Conservation (phyloP, 2,329 filamentous ascomycete genomes). For the Elsinoe batatas region DNA sequence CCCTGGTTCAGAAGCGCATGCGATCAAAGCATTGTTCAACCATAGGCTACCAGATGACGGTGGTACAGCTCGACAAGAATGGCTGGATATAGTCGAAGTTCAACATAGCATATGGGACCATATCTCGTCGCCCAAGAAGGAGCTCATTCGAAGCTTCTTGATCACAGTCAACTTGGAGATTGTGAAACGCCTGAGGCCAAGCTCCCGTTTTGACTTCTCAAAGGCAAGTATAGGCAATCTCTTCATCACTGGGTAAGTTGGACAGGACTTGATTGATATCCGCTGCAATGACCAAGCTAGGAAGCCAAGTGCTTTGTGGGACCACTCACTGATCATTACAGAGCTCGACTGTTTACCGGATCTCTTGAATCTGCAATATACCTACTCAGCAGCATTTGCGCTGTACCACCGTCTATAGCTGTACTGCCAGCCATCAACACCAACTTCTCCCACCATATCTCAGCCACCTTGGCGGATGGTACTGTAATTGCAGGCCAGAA, state of each 20-base stretch:
- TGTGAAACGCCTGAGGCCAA: slow-evolving; percentile 37
- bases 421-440: slow-evolving; percentile 88
- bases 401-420: slow-evolving; percentile 63
- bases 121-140: slow-evolving; percentile 41
- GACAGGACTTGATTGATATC: too few relatives aligned
- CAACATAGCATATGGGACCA: slow-evolving; percentile 63
- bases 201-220: slow-evolving; percentile 40
- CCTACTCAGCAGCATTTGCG: slow-evolving; percentile 74
- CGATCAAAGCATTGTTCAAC: slow-evolving; percentile 79
- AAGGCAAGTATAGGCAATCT: slow-evolving; percentile 43
- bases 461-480: slow-evolving; percentile 67
- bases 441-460: slow-evolving; percentile 93
- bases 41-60: slow-evolving; percentile 62
- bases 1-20: slow-evolving; percentile 54
- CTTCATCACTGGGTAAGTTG: slow-evolving; percentile 40
- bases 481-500: slow-evolving; percentile 82
- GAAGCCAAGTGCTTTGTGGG: too few relatives aligned
- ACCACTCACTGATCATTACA: slow-evolving; percentile 27
- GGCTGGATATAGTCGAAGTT: slow-evolving; percentile 81
- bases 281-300: too few relatives aligned
- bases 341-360: slow-evolving; percentile 80
- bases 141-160: slow-evolving; percentile 42
- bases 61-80: slow-evolving; percentile 59
- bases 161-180: slow-evolving; percentile 43
- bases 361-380: slow-evolving; percentile 91